A percentile compares a stretch with the other conserved stretches of the same genome.
These are phyloP conservation scores for Trichophyton schoenleinii DNA, from an alignment of 2,329 filamentous ascomycete species.

Conservation along the genomic window DNA sequence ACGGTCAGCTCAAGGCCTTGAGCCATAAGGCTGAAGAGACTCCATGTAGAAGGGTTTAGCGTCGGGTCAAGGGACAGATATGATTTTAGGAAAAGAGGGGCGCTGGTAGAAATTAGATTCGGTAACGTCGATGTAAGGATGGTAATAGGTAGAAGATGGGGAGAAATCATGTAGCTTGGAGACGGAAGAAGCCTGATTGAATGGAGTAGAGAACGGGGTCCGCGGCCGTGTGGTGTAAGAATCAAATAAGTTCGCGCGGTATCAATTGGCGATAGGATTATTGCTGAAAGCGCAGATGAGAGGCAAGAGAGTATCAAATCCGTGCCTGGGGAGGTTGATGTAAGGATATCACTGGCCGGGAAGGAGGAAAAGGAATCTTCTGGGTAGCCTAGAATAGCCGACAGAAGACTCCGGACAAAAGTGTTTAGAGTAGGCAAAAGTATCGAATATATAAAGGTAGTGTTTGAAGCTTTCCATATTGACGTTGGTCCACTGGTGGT, in stretches of 20 bases:
- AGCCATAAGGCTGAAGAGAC: conserved; percentile 66
- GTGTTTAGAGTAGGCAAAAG: conserved; percentile 78
- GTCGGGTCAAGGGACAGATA: conserved; percentile 73
- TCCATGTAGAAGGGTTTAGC: conserved; percentile 68
- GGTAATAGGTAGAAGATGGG: conserved; percentile 65
- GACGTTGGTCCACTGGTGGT: conserved; percentile 79
- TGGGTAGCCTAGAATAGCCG: conserved; percentile 78
- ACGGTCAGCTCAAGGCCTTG: conserved; percentile 70
- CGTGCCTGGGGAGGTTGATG: conserved; percentile 68
- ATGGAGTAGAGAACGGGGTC: conserved; percentile 64
- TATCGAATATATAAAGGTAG: conserved; percentile 81
- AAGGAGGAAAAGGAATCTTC: conserved; percentile 50
- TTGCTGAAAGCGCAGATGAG: conserved; percentile 56
- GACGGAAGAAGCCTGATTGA: conserved; percentile 68
- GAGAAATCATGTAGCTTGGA: conserved; percentile 52
- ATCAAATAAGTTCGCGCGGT: conserved; percentile 79
- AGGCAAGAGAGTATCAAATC: conserved; percentile 62
- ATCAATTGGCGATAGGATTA: conserved; percentile 77
- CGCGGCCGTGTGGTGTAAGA: conserved; percentile 63
- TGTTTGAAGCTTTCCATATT: conserved; percentile 87
- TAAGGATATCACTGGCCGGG: conserved; percentile 57
- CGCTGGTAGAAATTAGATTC: conserved; percentile 67
- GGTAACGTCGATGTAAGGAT: conserved; percentile 75
- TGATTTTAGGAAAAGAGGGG: conserved; percentile 74
- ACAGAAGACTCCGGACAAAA: conserved; percentile 83